Percentiles rank a stretch among this genome's conserved stretches.
phyloP scores from a whole-genome alignment of 257 asterid species.

The Coffea eugenioides region DNA sequence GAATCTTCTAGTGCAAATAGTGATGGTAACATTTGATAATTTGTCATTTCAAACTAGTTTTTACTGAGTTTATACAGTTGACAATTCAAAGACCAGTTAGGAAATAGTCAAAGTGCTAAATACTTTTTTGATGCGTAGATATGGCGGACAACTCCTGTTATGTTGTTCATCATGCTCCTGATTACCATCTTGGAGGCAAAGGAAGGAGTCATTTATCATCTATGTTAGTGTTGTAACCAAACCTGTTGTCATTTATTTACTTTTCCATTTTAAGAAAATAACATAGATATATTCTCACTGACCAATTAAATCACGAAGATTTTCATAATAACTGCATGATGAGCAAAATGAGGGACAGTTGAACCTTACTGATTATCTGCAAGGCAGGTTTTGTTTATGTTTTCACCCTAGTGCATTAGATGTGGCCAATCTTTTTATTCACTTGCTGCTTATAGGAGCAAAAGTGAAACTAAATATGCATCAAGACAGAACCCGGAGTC shows the following conservation, averaged over 20 bases:
- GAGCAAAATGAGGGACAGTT: not conserved
- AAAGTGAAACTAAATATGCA: slow-evolving; percentile 34
- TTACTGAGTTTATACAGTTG: not conserved
- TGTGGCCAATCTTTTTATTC: not conserved
- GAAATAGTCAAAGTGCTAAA: not conserved
- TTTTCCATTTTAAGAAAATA: not conserved
- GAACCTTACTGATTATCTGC: no score
- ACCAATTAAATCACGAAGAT: not conserved
- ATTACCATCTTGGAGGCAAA: no score
- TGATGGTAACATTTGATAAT: not conserved
- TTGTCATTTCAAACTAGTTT: not conserved
- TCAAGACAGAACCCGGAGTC: slow-evolving; percentile 32
- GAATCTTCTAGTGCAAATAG: not conserved
- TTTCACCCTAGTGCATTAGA: not conserved
- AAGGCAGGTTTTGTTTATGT: not conserved
- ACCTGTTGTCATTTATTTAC: no score
- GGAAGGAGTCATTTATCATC: no score
- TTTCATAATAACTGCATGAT: not conserved
- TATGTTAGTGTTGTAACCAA: no score
- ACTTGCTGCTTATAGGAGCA: slow-evolving; percentile 39
- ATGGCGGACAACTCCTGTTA: not conserved
- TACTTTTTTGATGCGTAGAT: not conserved
- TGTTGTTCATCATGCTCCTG: not conserved
- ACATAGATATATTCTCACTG: not conserved
- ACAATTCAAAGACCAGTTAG: not conserved